phyloP scores from a whole-genome alignment of 1,139 yeast genomes.

The Geotrichum fermentans region DNA sequence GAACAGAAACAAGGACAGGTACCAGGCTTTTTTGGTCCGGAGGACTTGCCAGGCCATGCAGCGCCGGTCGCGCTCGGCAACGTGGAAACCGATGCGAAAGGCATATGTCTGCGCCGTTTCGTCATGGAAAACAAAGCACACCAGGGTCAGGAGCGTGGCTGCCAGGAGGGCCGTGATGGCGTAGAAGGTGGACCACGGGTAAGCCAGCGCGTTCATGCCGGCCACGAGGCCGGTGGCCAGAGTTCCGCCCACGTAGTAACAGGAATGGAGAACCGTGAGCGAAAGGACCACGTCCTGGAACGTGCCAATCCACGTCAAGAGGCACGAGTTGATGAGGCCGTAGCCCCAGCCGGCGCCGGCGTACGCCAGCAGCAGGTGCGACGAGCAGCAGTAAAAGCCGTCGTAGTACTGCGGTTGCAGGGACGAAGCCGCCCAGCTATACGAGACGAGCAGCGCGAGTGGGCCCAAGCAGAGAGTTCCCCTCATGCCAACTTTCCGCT shows the following conservation, averaged over 20 bases:
- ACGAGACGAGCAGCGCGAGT: constrained; percentile 34
- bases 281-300: constrained; percentile 47
- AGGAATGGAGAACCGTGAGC: constrained; percentile 52
- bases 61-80: neutral
- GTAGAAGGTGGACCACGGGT: constrained; percentile 52
- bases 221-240: constrained; percentile 54
- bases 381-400: constrained; percentile 51
- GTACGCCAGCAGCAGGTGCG: constrained; percentile 61
- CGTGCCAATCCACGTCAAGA: constrained; percentile 53
- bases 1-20: constrained; percentile 36
- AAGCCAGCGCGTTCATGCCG: constrained; percentile 43
- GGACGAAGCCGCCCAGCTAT: constrained; percentile 43
- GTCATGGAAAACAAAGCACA: constrained; percentile 9
- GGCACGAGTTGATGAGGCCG: constrained; percentile 51
- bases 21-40: neutral
- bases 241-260: constrained; percentile 60
- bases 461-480: constrained; percentile 43
- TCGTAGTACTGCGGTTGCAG: constrained; percentile 38
- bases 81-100: constrained; percentile 10
- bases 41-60: constrained; percentile 1
- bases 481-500: constrained; percentile 42
- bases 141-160: constrained; percentile 7
- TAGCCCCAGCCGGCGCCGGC: too few relatives aligned
- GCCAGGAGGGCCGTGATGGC: constrained; percentile 44
- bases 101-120: constrained; percentile 15